These are phyloP conservation scores for Eremothecium coryli DNA, from an alignment of 1,139 yeast genomes.

Conservation along the genomic window DNA sequence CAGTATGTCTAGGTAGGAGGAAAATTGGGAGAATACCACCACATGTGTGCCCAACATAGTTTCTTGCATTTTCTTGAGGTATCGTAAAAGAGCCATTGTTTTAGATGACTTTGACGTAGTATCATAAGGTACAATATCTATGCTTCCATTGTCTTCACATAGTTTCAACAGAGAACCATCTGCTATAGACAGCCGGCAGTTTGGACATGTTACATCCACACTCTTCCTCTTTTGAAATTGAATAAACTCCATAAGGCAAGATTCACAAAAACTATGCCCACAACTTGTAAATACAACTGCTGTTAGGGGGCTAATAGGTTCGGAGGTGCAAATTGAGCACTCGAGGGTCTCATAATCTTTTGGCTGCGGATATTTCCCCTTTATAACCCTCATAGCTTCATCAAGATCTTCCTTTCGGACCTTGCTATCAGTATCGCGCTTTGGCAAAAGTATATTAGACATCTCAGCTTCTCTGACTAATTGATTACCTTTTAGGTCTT, in stretches of 20 bases:
- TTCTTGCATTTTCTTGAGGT: slow-evolving; percentile 44
- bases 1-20: slow-evolving; percentile 70
- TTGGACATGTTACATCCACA: slow-evolving; percentile 42
- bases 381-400: slow-evolving; percentile 32
- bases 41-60: slow-evolving; percentile 60
- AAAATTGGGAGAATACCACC: slow-evolving; percentile 87
- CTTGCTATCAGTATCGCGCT: slow-evolving; percentile 7
- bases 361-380: slow-evolving; percentile 25
- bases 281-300: slow-evolving; percentile 67
- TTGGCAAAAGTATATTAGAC: not conserved
- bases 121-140: slow-evolving; percentile 18
- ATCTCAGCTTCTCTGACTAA: slow-evolving; percentile 26
- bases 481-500: slow-evolving; percentile 32
- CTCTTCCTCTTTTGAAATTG: slow-evolving; percentile 31
- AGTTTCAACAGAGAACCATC: slow-evolving; percentile 20
- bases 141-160: slow-evolving; percentile 7
- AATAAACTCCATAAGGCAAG: slow-evolving; percentile 67
- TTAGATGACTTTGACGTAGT: slow-evolving; percentile 50
- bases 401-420: slow-evolving; percentile 18
- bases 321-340: slow-evolving; percentile 76
- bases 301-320: slow-evolving; percentile 44
- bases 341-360: slow-evolving; percentile 47
- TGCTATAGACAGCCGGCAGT: slow-evolving; percentile 35
- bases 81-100: slow-evolving; percentile 57
- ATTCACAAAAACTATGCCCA: slow-evolving; percentile 69